phyloP scores from a whole-genome alignment of 208 protist species.

The Leishmania turanica region DNA sequence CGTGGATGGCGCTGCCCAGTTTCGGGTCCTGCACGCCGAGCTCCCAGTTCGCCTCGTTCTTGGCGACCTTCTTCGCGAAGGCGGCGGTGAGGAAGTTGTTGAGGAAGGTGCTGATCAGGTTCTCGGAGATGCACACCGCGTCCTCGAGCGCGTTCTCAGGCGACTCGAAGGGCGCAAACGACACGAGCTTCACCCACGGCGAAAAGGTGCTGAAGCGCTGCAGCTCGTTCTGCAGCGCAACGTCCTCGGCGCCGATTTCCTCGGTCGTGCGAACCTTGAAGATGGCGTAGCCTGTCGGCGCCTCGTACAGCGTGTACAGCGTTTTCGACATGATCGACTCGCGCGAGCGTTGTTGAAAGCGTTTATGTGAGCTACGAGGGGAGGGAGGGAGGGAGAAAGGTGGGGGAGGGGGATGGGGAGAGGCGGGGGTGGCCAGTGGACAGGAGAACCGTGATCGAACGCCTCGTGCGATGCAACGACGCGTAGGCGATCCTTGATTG shows the following conservation, averaged over 20 bases:
- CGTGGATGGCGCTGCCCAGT: slow-evolving; percentile 95
- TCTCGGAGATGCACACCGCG: slow-evolving; percentile 97
- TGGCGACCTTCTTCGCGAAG: slow-evolving; percentile 92
- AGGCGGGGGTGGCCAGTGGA: not conserved
- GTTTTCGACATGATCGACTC: slow-evolving; percentile 80
- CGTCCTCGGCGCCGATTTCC: slow-evolving; percentile 91
- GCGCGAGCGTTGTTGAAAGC: not conserved
- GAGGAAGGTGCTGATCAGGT: slow-evolving; percentile 89
- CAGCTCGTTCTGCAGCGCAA: slow-evolving; percentile 94
- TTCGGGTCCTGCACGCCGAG: slow-evolving; percentile 97
- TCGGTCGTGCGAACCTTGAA: slow-evolving; percentile 96
- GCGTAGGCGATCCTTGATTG: not conserved
- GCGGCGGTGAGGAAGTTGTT: slow-evolving; percentile 95
- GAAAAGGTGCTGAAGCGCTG: slow-evolving; percentile 94
- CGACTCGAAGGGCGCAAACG: slow-evolving; percentile 96
- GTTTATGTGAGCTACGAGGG: not conserved
- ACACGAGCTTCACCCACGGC: slow-evolving; percentile 95
- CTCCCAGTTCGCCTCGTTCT: slow-evolving; percentile 75
- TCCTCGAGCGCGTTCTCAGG: slow-evolving; percentile 98
- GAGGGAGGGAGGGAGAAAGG: not conserved
- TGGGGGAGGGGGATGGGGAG: not conserved
- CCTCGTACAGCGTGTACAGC: slow-evolving; percentile 96
- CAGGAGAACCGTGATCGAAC: not conserved
- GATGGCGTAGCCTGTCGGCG: slow-evolving; percentile 96
- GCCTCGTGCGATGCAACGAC: not conserved